Evolutionary conservation across 1,139 yeast species (phyloP), one percentile per base, ranked within the genome.

Genomic region (Meyerozyma smithsonii): DNA sequence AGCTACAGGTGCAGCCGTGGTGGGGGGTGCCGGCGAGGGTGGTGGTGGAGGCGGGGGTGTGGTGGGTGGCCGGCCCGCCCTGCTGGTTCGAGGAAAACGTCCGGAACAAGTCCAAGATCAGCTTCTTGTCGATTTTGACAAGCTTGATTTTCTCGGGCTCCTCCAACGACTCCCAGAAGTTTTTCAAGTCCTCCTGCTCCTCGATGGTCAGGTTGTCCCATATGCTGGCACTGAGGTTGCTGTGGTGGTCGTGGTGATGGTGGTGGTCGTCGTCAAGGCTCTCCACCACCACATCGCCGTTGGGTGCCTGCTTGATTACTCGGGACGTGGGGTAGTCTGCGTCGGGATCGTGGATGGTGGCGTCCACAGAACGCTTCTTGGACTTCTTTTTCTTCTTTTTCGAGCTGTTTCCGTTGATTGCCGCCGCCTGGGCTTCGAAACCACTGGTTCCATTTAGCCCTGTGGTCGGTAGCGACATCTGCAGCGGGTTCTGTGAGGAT

Each of bases 231-330:
- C 34, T 30, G 21, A 30, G 45, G 23, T 32, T 35, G 15, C 17
- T 21, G 28, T 34, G 36, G 28, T 23, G 28, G 12, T 49, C 49
- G 7, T 41, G 42, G 28, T 23, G 28, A 7, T 49, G 48, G 7
- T 41, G 42, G 32, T 42, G 38, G 39, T 51, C 55, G 19, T 59
- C 66, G 37, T 69, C 69, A 47, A 77, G 52, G 46, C 77, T 66
- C 47, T 78, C 74, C 41, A 85, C 85, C 45, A 84, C 72, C 20
- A 84, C 85, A 51, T 82, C 85, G 3, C 92, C 94, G 55, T 83
- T 81, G 3, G 84, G 74, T 1, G 79, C 84, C 55, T 81, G 84
- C 52, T 81, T 83, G 47, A 84, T 80, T 2, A 84, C 81, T 43
- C 94, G 58, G 2, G 88, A 81, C 5, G 78, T 71, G 1, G 94